Evolutionary conservation across 257 asterid species (phyloP), one percentile per base, ranked within the genome.

Genomic region (Scutellaria minor): DNA sequence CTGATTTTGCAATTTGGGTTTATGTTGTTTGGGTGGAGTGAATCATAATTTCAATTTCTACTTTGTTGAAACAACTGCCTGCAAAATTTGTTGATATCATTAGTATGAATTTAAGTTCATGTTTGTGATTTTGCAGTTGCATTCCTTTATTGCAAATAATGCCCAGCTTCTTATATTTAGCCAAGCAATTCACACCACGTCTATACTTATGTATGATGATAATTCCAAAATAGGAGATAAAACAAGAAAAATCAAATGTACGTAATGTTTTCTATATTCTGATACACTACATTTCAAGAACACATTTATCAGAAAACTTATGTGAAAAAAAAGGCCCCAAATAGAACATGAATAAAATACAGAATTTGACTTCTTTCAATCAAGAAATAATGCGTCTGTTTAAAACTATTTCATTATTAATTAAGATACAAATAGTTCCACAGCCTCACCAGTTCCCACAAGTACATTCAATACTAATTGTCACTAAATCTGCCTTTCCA

Each of bases 1-100:
- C 77, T 55, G 67, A 72, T 2, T 46, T 52, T 5, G 53, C 64
- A 44, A 44, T 79, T 45, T 77, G 84, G 86, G 74, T 90, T 75
- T 85, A 75, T 80, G 80, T 86, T 13, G 57, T 86, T 24, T 80
- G 75, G 80, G 74, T 81, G 60, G 85, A 83, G 41, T 66, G 59
- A 31, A 9, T 7, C 13, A 31, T 31, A 2, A 3, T 31, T 31
- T 31, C 37, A 4, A 31, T 31, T 31, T 4, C 37, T 24, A 24
- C 5, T 2, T 3, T 2, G 4, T 31, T 24, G 2, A 24, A 24
- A 24, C 2, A 24, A 24, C 15, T 56, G 57, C 47, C 22, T 73
- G 59, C 56, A 56, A 6, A 45, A 52, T 60, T 47, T 76, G 55
- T 35, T 63, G 11, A 5, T 1, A 61, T 22, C 42, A 37, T 12